These are phyloP conservation scores for Xylaria palmicola DNA, from an alignment of 495 filamentous ascomycete genomes.

Conservation along the genomic window DNA sequence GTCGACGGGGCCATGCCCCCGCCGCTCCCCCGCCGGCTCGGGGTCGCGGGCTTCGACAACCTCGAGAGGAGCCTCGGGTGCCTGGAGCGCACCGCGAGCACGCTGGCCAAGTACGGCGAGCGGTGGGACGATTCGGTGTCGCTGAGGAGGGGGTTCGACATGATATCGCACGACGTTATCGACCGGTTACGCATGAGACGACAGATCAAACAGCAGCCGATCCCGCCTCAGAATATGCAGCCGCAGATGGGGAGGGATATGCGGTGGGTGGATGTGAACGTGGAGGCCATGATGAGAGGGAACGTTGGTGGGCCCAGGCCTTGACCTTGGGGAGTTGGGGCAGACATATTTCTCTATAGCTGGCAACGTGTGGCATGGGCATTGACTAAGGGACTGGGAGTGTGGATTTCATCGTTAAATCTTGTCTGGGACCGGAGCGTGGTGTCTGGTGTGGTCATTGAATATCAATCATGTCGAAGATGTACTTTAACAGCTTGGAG, in stretches of 20 bases:
- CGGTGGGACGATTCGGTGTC: constrained; percentile 49
- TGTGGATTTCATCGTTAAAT: no score
- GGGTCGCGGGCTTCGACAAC: constrained; percentile 34
- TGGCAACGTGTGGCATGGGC: not conserved
- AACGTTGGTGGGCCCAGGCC: constrained; percentile 20
- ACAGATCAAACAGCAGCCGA: constrained; percentile 24
- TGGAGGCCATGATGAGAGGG: constrained; percentile 35
- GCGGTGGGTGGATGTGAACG: constrained; percentile 40
- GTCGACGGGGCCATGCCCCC: constrained; percentile 37
- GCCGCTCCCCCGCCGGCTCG: constrained; percentile 31
- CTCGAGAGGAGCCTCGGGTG: constrained; percentile 46
- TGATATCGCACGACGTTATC: constrained; percentile 34
- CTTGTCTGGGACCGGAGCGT: constrained; percentile 2
- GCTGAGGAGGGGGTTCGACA: constrained; percentile 45
- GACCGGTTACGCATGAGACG: constrained; percentile 32
- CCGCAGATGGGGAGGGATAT: constrained; percentile 32
- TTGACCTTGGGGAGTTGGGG: not conserved
- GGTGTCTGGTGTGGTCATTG: constrained; percentile 10
- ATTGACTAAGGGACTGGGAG: not conserved
- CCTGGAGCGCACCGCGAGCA: constrained; percentile 42
- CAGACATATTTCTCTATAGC: not conserved
- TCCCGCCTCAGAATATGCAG: constrained; percentile 22
- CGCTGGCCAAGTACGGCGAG: constrained; percentile 48
- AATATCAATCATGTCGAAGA: not conserved
- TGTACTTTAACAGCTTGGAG: constrained; percentile 3